Percentiles rank a stretch among this genome's conserved stretches.
phyloP scores from a whole-genome alignment of 768 basidiomycete species.

The Phaeotremella fagi region DNA sequence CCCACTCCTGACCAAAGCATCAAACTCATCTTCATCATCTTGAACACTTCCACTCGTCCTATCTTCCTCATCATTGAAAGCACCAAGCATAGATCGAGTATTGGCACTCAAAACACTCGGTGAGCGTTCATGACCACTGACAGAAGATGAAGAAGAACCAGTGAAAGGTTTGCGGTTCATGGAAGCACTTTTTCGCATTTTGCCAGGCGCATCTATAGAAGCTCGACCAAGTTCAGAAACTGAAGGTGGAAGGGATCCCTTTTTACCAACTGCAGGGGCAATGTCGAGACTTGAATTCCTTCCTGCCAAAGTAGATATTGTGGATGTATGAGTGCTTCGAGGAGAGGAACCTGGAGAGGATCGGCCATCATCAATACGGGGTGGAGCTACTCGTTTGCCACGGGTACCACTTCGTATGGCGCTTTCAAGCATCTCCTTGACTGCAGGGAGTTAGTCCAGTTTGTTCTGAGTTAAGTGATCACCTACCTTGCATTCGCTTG shows the following conservation, averaged over 20 bases:
- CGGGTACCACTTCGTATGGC: conserved; percentile 14
- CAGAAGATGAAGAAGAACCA: background rate
- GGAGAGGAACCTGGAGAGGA: conserved; percentile 6
- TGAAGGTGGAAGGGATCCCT: no score
- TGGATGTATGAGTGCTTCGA: conserved; percentile 21
- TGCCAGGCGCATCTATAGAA: background rate
- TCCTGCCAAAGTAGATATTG: background rate
- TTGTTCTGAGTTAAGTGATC: background rate
- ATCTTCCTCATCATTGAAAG: conserved; percentile 26
- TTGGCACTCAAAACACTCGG: conserved; percentile 26
- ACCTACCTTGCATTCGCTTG: conserved; percentile 76
- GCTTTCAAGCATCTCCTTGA: background rate
- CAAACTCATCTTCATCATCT: conserved; percentile 72
- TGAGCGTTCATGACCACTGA: conserved; percentile 17
- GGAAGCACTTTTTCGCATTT: background rate
- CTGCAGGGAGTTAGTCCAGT: background rate
- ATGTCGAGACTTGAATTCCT: background rate
- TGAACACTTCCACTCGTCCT: no score
- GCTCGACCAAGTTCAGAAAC: background rate
- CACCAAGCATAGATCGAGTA: conserved; percentile 30
- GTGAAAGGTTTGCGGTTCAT: background rate
- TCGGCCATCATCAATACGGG: conserved; percentile 7
- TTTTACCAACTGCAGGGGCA: background rate
- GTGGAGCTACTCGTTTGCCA: conserved; percentile 15
- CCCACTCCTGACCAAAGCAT: conserved; percentile 82